These are phyloP conservation scores for Mariannaea elegans DNA, from an alignment of 2,329 filamentous ascomycete genomes.

Conservation along the genomic window DNA sequence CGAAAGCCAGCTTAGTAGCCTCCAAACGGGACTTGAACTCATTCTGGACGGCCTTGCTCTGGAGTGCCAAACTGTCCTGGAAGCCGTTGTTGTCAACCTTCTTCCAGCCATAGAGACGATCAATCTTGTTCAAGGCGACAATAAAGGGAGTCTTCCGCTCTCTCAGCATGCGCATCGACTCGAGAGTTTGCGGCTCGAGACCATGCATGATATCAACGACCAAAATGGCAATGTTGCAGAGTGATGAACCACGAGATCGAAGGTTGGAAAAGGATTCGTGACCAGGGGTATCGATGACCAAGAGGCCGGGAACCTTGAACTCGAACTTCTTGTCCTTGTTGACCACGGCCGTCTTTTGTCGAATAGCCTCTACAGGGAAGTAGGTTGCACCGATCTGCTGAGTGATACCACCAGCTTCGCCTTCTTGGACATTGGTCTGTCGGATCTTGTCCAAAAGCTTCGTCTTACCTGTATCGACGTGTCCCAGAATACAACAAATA, in stretches of 20 bases:
- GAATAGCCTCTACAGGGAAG: slow-evolving; percentile 93
- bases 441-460: slow-evolving; percentile 98
- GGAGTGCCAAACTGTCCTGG: slow-evolving; percentile 86
- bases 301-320: slow-evolving; percentile 95
- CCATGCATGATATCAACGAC: slow-evolving; percentile 99
- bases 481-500: slow-evolving; percentile 99
- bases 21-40: slow-evolving; percentile 93
- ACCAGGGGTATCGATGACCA: slow-evolving; percentile 97
- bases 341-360: slow-evolving; percentile 91
- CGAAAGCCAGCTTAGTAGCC: slow-evolving; percentile 91
- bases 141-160: slow-evolving; percentile 98
- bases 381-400: slow-evolving; percentile 99
- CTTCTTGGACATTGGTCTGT: slow-evolving; percentile 98
- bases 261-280: slow-evolving; percentile 99
- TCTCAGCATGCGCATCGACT: slow-evolving; percentile 93
- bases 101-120: slow-evolving; percentile 99
- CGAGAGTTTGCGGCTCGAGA: slow-evolving; percentile 93
- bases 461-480: slow-evolving; percentile 99
- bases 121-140: slow-evolving; percentile 98
- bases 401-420: slow-evolving; percentile 98
- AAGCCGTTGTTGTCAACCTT: slow-evolving; percentile 99
- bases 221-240: slow-evolving; percentile 99
- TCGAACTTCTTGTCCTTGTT: slow-evolving; percentile 91
- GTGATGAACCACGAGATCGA: slow-evolving; percentile 93
- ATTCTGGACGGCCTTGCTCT: slow-evolving; percentile 92